Evolutionary conservation across 2,329 filamentous ascomycete genomes (phyloP), one percentile per base, ranked within the genome.

Genomic region (Venturia nashicola): DNA sequence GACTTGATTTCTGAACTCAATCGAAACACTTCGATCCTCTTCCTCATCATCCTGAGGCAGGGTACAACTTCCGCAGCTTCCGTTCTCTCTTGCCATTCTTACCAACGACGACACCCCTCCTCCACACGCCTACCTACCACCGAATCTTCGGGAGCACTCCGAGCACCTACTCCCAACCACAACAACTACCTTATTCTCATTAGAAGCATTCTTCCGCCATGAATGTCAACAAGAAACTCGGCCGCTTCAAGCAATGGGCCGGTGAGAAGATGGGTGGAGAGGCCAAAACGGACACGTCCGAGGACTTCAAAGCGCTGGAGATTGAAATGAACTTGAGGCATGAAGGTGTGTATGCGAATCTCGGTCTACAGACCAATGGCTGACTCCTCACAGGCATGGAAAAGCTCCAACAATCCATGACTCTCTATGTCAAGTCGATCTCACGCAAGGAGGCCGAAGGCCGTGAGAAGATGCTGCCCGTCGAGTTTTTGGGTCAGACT

Each of bases 171-270:
- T 51, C 20, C 46, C 46, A 51, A 34, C 36, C 34, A 42, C 12
- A 60, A 43, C 7, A 34, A n/a, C 39, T 44, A 44, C 39, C 39
- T 39, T 42, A 44, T 60, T 43, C 16, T 60, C 42, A 42, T 39
- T 27, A 27, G n/a, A 60, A 36, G 6, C 59, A 60, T 60, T 60
- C 46, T 40, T 42, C n/a, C 39, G 12, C 32, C 64, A 84, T 84
- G 82, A 84, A 85, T 70, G 79, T 86, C 75, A 86, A 85, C 77
- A 96, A 96, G 82, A 96, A 95, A 75, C 86, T 97, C 74, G 93
- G 92, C 78, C 88, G 93, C 72, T 87, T 96, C 80, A 95, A 93
- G 80, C 93, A 97, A 87, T 97, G 93, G 93, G 91, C 92, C 44
- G 91, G 91, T 69, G 93, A 97, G 79, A 90, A 92, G 78, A 96